Evolutionary conservation across 2,329 filamentous ascomycete genomes (phyloP), one percentile per base, ranked within the genome.

Genomic region (Claviceps sp.): DNA sequence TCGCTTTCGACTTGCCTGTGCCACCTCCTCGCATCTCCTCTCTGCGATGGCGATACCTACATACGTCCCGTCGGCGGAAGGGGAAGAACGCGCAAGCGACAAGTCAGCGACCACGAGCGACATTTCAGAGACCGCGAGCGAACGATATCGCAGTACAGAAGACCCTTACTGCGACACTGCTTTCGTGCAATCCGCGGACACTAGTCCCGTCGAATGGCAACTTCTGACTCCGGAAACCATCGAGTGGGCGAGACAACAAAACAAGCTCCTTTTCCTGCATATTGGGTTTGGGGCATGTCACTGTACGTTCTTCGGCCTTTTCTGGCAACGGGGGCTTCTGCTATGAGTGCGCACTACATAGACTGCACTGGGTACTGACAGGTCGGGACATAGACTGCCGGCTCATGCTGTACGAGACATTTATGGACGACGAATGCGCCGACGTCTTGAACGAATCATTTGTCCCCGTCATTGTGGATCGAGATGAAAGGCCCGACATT

Each of bases 231-330:
- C 84, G 22, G 83, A 89, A 61, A 81, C 88, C 16, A 74, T 96
- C 51, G 78, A 79, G 56, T 75, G 89, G 47, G 91, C 93, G 16
- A 85, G 81, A 66, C 80, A 75, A 59, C 81, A 90, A 59, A 94
- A 97, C 67, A 87, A 89, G 62, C 75, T 95, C 54, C 83, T 98
- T 54, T 97, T 96, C 64, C 74, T 97, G 56, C 94, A 91, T 65
- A 90, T 97, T 62, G 93, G 93, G 48, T 98, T 95, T 72, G 86
- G 86, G 19, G 89, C 93, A 43, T 97, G 93, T 66, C 91, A 97
- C 71, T 95, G 93, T 93, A 71, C 64, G 85, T 73, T 37, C 37
- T 34, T 2, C 11, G 13, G 39, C 5, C 30, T 46, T 11, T 30
- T 47, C 30, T 19, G 8, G 19, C 22, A 19, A 26, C 30, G 4